A percentile compares a stretch with the other conserved stretches of the same genome.
phyloP scores from a whole-genome alignment of 768 basidiomycete species.

The Lanmaoa pseudosensibilis region DNA sequence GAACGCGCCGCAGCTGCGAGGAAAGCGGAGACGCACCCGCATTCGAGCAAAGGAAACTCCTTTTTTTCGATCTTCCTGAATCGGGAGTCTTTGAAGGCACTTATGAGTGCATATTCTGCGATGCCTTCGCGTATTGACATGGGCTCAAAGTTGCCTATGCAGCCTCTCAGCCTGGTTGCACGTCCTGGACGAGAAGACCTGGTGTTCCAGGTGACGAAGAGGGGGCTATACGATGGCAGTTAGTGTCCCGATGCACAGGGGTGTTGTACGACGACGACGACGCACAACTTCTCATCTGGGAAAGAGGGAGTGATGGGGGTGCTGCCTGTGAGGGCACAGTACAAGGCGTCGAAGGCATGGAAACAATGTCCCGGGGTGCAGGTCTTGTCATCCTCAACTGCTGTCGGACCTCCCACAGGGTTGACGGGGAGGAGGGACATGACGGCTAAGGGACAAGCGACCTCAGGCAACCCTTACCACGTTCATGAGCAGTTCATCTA shows the following conservation, averaged over 20 bases:
- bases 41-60: conserved; percentile 81
- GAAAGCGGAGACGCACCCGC: conserved; percentile 60
- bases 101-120: conserved; percentile 87
- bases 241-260: neutral
- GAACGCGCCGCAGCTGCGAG: conserved; percentile 1
- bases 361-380: conserved; percentile 79
- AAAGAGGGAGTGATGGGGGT: conserved; percentile 62
- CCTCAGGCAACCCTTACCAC: conserved; percentile 4
- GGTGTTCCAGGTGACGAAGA: conserved; percentile 97
- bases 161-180: conserved; percentile 74
- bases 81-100: conserved; percentile 85
- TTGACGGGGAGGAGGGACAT: conserved; percentile 61
- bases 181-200: conserved; percentile 59
- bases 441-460: conserved; percentile 27
- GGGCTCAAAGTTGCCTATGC: conserved; percentile 91
- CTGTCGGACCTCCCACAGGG: conserved; percentile 41
- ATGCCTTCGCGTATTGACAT: conserved; percentile 73
- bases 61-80: conserved; percentile 76
- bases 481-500: neutral
- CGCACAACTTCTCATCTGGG: conserved; percentile 77
- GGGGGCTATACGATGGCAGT: conserved; percentile 43
- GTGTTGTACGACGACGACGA: conserved; percentile 36
- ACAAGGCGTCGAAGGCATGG: conserved; percentile 78
- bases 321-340: conserved; percentile 63
- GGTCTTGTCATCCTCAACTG: conserved; percentile 42